Conservation (phyloP, 352 stramenopile species). For the Globisporangium spiculum region DNA sequence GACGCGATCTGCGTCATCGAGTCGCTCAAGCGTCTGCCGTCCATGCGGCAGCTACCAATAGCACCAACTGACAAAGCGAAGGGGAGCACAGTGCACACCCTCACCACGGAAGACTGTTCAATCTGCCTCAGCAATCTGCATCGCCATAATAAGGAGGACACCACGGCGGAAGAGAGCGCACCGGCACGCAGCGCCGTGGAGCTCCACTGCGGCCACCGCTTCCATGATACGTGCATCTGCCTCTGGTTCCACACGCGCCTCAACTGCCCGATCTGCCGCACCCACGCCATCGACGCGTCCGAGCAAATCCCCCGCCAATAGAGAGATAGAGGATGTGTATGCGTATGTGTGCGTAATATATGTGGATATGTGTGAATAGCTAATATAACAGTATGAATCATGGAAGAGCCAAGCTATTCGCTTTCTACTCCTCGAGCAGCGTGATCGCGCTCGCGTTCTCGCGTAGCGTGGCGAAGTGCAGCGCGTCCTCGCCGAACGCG, state of each 20-base stretch:
- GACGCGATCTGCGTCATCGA: conserved; percentile 39
- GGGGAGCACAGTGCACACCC: neutral
- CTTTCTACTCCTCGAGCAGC: conserved; percentile 27
- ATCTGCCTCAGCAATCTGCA: conserved; percentile 51
- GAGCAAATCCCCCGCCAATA: neutral
- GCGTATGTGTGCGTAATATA: neutral
- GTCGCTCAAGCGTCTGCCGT: conserved; percentile 34
- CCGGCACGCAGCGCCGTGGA: conserved; percentile 26
- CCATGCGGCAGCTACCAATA: conserved; percentile 2
- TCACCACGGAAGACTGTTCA: conserved; percentile 30
- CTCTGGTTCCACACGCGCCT: conserved; percentile 60
- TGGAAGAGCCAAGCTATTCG: neutral
- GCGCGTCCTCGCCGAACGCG: conserved; percentile 58
- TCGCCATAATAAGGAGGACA: conserved; percentile 2
- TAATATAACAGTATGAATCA: conserved; percentile 6
- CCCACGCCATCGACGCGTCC: conserved; percentile 9
- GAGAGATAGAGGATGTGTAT: conserved; percentile 2
- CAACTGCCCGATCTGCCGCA: conserved; percentile 64
- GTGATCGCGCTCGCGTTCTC: conserved; percentile 49
- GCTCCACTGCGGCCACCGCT: conserved; percentile 62
- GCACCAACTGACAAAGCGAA: neutral
- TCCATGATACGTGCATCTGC: conserved; percentile 74
- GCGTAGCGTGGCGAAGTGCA: conserved; percentile 61
- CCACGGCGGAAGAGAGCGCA: neutral
- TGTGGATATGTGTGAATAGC: neutral